Conservation (phyloP, 345 rosid species). For the Leavenworthia alabamica region DNA sequence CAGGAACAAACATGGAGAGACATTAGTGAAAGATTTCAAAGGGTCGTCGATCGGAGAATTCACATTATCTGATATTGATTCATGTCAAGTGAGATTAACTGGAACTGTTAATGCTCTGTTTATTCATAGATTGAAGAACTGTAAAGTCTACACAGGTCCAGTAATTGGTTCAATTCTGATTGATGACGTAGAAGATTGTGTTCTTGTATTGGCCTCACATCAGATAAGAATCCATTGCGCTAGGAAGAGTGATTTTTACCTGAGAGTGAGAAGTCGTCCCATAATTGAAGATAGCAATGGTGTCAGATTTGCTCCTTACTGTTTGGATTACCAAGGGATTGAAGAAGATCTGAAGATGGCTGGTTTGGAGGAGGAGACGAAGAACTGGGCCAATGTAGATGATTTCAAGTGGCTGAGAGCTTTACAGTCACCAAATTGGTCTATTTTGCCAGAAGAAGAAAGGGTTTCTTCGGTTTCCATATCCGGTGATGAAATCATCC, state of each 20-base stretch:
- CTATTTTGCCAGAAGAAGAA: conserved; percentile 50
- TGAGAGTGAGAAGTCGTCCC: conserved; percentile 83
- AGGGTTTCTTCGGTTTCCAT: conserved; percentile 40
- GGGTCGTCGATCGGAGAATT: conserved; percentile 63
- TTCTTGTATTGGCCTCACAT: conserved; percentile 69
- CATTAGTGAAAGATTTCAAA: conserved; percentile 40
- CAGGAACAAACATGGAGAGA: conserved; percentile 41
- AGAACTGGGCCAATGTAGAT: conserved; percentile 70
- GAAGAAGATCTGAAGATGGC: conserved; percentile 57
- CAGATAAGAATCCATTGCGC: conserved; percentile 78
- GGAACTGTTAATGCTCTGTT: conserved; percentile 56
- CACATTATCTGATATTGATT: conserved; percentile 56
- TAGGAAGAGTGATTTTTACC: conserved; percentile 54
- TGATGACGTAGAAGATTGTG: conserved; percentile 61
- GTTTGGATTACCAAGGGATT: conserved; percentile 66
- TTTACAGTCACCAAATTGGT: conserved; percentile 78
- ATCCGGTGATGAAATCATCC: neutral
- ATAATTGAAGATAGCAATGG: conserved; percentile 68
- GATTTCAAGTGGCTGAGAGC: conserved; percentile 91
- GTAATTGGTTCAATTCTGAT: conserved; percentile 76
- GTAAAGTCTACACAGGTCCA: conserved; percentile 57
- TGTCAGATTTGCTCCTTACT: conserved; percentile 68
- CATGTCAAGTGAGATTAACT: conserved; percentile 53
- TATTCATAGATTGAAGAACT: conserved; percentile 47
- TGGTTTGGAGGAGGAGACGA: conserved; percentile 54